Evolutionary conservation across 805 yeast genomes (phyloP), one percentile per base, ranked within the genome.

Genomic region (Aciculoconidium aculeatum): DNA sequence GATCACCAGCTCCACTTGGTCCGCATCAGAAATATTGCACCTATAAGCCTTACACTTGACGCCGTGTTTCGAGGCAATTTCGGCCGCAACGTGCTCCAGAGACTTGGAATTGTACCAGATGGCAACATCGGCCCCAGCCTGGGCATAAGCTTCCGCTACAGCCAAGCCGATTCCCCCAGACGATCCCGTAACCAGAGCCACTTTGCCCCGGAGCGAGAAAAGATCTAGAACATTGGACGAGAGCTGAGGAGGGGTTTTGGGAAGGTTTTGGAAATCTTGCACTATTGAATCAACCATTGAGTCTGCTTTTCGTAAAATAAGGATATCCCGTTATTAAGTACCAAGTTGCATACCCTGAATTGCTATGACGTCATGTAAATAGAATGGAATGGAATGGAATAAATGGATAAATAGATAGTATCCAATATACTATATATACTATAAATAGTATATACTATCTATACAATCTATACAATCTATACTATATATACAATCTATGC

Each of bases 81-180:
- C 60, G 44, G 64, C 66, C 11, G 86, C 86, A 42, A 45, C 43
- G 32, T 70, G 77, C 28, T 72, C 75, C n/a, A 82, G 72, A 7
- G 80, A 75, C 44, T 67, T 70, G 35, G 74, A 62, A 75, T 64
- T 64, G 49, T 64, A 64, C 70, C 81, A 75, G 42, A 78, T 65
- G 26, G 84, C 84, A 18, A 86, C 73, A 39, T 80, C 80, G 7
- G 94, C 94, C 29, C 95, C 95, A 4, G 90, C 90, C 58, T 83
- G 90, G 28, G 87, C 81, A 46, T 66, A 83, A 2, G 86, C 88
- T 53, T 76, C 82, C 24, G 94, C 94, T 19, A 82, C 81, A 4
- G 83, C 84, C 43, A 55, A 72, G 10, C 95, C 95, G 41, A 85
- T 84, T 18, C 95, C 95, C 25, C 80, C 67, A 11, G 88, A 77